Conservation (phyloP, 768 basidiomycete species). For the Panaeolus cyanescens region DNA sequence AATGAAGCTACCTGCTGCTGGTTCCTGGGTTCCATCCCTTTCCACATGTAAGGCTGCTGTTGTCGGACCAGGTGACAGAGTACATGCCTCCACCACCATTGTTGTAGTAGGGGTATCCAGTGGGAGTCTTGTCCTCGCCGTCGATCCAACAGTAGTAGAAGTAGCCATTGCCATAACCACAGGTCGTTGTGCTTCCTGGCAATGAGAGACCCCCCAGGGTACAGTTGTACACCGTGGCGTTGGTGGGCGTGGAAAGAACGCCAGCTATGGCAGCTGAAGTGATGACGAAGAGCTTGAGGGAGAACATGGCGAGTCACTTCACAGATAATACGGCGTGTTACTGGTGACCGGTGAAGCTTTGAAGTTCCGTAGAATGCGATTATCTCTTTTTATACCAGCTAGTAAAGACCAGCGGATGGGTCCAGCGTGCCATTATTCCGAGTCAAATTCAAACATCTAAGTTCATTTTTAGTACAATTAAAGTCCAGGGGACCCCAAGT, state of each 20-base stretch:
- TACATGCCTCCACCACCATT: conserved; percentile 33
- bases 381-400: too few relatives aligned
- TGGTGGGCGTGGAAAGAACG: conserved; percentile 19
- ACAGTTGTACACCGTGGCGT: conserved; percentile 19
- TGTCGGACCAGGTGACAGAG: conserved; percentile 29
- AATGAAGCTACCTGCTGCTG: conserved; percentile 31
- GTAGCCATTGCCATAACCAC: conserved; percentile 31
- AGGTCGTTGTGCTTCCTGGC: conserved; percentile 22
- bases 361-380: too few relatives aligned
- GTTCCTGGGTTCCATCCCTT: conserved; percentile 46
- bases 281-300: conserved; percentile 14
- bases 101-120: too few relatives aligned
- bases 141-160: conserved; percentile 42
- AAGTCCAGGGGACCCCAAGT: too few relatives aligned
- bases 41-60: conserved; percentile 36
- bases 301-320: conserved; percentile 9
- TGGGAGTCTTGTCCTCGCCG: conserved; percentile 23
- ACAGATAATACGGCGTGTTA: too few relatives aligned
- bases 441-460: too few relatives aligned
- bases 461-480: too few relatives aligned
- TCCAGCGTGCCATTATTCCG: too few relatives aligned
- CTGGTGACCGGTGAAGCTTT: too few relatives aligned
- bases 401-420: too few relatives aligned
- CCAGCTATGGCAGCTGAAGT: conserved; percentile 17
- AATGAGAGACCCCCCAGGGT: conserved; percentile 12